These are phyloP conservation scores for Blastobotrys capitulatus DNA, from an alignment of 1,139 yeast species.

Conservation along the genomic window DNA sequence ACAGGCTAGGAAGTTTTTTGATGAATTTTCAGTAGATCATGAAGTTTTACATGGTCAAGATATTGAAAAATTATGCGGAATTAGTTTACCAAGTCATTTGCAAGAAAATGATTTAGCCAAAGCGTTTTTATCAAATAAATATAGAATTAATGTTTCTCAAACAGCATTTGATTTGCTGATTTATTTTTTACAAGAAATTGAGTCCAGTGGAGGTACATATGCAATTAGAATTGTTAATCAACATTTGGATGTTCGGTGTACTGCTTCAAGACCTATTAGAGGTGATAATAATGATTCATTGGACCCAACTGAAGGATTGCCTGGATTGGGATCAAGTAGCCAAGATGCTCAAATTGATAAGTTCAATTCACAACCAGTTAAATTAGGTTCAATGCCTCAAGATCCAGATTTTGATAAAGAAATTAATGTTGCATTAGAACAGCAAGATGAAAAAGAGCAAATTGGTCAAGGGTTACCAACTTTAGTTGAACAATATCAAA, in stretches of 20 bases:
- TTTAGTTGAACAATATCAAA: conserved; percentile 43
- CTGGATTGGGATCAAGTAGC: conserved; percentile 49
- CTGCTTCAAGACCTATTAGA: conserved; percentile 29
- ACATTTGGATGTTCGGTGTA: conserved; percentile 59
- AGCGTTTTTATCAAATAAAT: conserved; percentile 67
- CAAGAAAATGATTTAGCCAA: conserved; percentile 77
- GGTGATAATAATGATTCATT: conserved; percentile 33
- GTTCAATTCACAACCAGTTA: conserved; percentile 68
- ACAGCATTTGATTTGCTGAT: conserved; percentile 80
- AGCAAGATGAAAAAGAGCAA: conserved; percentile 54
- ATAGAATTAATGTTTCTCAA: conserved; percentile 69
- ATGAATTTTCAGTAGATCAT: conserved; percentile 70
- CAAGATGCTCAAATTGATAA: conserved; percentile 38
- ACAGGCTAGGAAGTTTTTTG: conserved; percentile 70
- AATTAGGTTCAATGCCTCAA: conserved; percentile 75
- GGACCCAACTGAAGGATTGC: conserved; percentile 59
- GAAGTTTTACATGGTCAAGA: conserved; percentile 73
- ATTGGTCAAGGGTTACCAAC: conserved; percentile 32
- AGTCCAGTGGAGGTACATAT: conserved; percentile 86
- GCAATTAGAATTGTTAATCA: conserved; percentile 82
- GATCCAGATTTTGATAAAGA: conserved; percentile 84
- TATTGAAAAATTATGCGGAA: conserved; percentile 61
- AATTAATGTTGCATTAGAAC: conserved; percentile 74
- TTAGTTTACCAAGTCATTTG: conserved; percentile 75
- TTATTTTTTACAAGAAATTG: conserved; percentile 87